These are phyloP conservation scores for Rhizophora mangle DNA, from an alignment of 345 rosid species.

Conservation along the genomic window DNA sequence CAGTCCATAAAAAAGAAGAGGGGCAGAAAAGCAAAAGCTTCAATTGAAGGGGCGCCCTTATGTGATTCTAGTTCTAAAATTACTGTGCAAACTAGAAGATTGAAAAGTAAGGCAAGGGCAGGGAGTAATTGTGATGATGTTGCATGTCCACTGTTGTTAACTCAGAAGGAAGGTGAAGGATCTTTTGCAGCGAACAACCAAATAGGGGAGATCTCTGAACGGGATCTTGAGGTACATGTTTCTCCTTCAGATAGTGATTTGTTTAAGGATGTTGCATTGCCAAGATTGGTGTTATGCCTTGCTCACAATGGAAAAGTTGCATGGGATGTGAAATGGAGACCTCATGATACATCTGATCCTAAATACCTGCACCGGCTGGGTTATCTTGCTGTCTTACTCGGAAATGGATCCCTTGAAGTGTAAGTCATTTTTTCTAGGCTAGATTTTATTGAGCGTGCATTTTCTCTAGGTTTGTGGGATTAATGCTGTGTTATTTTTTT, in stretches of 20 bases:
- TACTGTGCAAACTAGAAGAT: constrained; percentile 27
- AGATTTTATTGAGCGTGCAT: no score
- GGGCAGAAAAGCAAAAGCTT: constrained; percentile 20
- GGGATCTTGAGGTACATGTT: constrained; percentile 23
- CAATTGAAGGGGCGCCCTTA: constrained; percentile 20
- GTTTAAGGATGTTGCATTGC: constrained; percentile 48
- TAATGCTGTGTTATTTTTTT: no score
- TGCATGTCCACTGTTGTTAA: constrained; percentile 14
- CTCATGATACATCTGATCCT: constrained; percentile 38
- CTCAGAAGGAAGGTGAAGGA: constrained; percentile 26
- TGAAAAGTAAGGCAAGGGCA: constrained; percentile 22
- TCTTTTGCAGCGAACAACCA: constrained; percentile 26
- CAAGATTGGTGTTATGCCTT: constrained; percentile 72
- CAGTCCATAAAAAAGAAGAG: constrained; percentile 25
- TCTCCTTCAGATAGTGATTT: constrained; percentile 23
- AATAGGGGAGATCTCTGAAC: constrained; percentile 18
- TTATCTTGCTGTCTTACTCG: constrained; percentile 85
- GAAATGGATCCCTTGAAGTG: constrained; percentile 94
- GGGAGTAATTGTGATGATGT: constrained; percentile 16
- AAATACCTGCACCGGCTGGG: constrained; percentile 66
- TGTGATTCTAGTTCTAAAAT: constrained; percentile 32
- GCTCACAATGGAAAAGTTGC: constrained; percentile 91
- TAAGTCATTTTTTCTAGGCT: constrained; percentile 39
- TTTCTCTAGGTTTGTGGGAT: no score
- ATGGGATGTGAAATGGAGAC: constrained; percentile 94